Evolutionary conservation across 83 land plant species (phyloP).

Genomic region (Diphasiastrum complanatum): DNA sequence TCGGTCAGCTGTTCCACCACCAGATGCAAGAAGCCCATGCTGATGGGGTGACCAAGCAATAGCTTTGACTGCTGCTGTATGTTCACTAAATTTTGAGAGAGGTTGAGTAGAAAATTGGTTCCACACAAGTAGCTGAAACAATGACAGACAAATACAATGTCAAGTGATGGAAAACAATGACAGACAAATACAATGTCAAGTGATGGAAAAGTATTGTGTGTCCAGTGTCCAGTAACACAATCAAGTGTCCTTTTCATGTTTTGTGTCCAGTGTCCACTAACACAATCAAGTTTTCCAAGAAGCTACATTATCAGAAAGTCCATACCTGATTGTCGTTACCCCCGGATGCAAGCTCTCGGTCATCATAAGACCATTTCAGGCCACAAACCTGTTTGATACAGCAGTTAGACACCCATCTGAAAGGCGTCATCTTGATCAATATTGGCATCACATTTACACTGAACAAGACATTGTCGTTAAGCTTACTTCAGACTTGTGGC

Average conservation of each 20-base stretch:
- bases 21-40: conserved; percentile 10
- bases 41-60: conserved; percentile 17
- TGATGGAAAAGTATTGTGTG: no score
- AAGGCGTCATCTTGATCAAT: no score
- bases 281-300: background rate
- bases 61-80: conserved; percentile 12
- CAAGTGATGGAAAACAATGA: no score
- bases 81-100: conserved; percentile 7
- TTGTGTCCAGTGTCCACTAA: background rate
- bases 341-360: conserved; percentile 13
- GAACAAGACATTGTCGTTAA: background rate
- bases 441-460: no score
- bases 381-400: conserved; percentile 12
- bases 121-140: conserved; percentile 8
- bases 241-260: background rate
- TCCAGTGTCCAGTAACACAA: no score
- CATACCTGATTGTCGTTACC: conserved; percentile 18
- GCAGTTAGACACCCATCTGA: no score
- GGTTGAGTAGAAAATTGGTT: conserved; percentile 11
- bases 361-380: conserved; percentile 12
- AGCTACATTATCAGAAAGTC: no score
- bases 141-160: no score
- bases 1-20: conserved; percentile 19
- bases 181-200: no score
- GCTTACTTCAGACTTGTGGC: conserved; percentile 13